Conservation (phyloP, 1,284 basidiomycete species). For the Spongiforma sp. region DNA sequence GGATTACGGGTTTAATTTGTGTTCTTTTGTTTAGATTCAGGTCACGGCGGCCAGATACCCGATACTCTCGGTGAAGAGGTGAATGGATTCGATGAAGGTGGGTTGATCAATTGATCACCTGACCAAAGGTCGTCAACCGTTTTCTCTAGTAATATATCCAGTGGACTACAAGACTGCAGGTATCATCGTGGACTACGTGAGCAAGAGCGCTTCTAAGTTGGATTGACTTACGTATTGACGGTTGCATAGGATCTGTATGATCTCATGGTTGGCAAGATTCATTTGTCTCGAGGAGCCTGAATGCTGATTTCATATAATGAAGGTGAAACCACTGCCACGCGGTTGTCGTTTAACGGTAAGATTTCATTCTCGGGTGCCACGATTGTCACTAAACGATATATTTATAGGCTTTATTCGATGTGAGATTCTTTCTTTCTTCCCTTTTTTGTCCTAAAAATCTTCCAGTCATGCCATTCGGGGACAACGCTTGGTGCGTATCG, state of each 20-base stretch:
- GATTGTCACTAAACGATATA: neutral
- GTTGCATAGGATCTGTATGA: constrained; percentile 57
- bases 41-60: constrained; percentile 83
- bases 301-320: constrained; percentile 8
- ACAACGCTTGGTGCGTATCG: constrained; percentile 32
- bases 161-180: constrained; percentile 74
- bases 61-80: constrained; percentile 73
- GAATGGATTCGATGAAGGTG: constrained; percentile 76
- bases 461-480: constrained; percentile 33
- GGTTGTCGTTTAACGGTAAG: constrained; percentile 77
- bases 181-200: constrained; percentile 79
- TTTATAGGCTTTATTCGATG: constrained; percentile 71
- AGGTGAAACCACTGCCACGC: constrained; percentile 63
- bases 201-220: constrained; percentile 27
- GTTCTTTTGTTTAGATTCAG: constrained; percentile 57
- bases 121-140: neutral
- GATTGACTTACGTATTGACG: constrained; percentile 1
- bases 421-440: constrained; percentile 37
- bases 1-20: neutral
- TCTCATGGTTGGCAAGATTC: constrained; percentile 52
- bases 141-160: constrained; percentile 65
- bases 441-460: constrained; percentile 1
- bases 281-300: neutral
- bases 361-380: constrained; percentile 1
- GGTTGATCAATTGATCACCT: neutral